phyloP scores from a whole-genome alignment of 2,329 filamentous ascomycete genomes.

The Dothiorella sarmentorum region DNA sequence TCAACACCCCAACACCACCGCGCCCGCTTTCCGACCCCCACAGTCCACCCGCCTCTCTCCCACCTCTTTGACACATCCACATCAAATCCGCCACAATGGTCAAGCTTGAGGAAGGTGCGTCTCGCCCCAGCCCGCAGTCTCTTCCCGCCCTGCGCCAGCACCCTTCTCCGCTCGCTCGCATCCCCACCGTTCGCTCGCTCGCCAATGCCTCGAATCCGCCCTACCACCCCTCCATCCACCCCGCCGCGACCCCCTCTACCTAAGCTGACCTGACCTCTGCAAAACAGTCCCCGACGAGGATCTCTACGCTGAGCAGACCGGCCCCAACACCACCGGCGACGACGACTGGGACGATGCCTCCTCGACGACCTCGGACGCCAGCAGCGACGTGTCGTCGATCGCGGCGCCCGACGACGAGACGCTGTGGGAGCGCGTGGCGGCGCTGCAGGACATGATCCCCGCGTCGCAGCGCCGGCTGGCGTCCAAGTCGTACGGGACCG shows the following conservation, averaged over 20 bases:
- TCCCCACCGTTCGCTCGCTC: neutral
- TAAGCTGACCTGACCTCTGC: no score
- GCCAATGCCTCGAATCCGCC: neutral
- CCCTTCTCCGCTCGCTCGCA: neutral
- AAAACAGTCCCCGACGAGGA: slow-evolving; percentile 88
- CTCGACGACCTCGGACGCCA: slow-evolving; percentile 51
- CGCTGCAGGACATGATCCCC: slow-evolving; percentile 45
- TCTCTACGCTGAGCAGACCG: slow-evolving; percentile 70
- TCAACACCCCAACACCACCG: neutral
- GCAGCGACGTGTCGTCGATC: slow-evolving; percentile 30
- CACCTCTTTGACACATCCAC: neutral
- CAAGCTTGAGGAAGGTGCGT: slow-evolving; percentile 73
- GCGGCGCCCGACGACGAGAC: slow-evolving; percentile 28
- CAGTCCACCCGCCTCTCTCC: neutral
- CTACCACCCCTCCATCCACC: neutral
- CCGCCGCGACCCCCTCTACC: neutral
- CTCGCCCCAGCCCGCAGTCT: neutral
- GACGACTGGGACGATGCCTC: slow-evolving; percentile 79
- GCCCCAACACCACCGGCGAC: slow-evolving; percentile 64
- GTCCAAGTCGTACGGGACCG: slow-evolving; percentile 44
- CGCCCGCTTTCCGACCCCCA: neutral
- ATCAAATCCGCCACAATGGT: slow-evolving; percentile 66
- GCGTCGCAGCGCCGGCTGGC: slow-evolving; percentile 44
- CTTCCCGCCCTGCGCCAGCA: neutral
- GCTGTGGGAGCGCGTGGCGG: slow-evolving; percentile 41